Base-by-base conservation (phyloP, 1,139 yeast genomes). In the Yamadazyma oceani region DNA sequence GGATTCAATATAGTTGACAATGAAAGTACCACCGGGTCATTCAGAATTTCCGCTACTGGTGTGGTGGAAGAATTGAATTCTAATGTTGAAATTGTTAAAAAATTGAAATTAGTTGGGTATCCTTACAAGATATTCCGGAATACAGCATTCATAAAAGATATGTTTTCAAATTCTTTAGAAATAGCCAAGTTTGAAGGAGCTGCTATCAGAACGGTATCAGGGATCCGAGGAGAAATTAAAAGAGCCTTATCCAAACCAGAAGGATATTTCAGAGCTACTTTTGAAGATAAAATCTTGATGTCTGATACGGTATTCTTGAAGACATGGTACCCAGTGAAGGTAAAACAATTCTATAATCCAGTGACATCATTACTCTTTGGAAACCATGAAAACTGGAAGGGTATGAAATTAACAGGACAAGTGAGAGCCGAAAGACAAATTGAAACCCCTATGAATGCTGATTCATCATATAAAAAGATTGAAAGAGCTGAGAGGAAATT, bases 181-280 rank as follows among this genome's bases (percentile, higher is more conserved):
- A 96, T 90, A 40, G 97, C 97, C 32, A 87, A 90, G 59, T 94
- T 94, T 57, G 98, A 94, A 68, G 99, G 99, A 41, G 98, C 98
- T 0, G 83, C 90, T 30, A 87, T 94, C 55, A 83, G 90, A 61
- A 92, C 98, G 0, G 98, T 94, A 5, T 87, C 96, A 3, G 98
- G 99, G 40, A 88, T 94, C 43, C 73, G 98, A 53, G 99, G 99
- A 60, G 98, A 94, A 62, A 90, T 94, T 51, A 94, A 94, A 59
- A 76, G 97, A 49, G 98, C 97, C 0, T 70, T 94, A 45, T 78
- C 96, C 6, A 85, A 85, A 50, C 97, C 97, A 0, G 97, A 90
- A 43, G 99, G 99, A n/a, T 83, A 86, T 59, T 94, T 78, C 70
- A 79, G 99, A 60, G 98, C 98, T n/a, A 83, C 97, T 1, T 94